Percentiles rank a stretch among this genome's conserved stretches.
Conservation (phyloP, 2,329 filamentous ascomycete genomes). For the Chrysosporium keratinophilum region DNA sequence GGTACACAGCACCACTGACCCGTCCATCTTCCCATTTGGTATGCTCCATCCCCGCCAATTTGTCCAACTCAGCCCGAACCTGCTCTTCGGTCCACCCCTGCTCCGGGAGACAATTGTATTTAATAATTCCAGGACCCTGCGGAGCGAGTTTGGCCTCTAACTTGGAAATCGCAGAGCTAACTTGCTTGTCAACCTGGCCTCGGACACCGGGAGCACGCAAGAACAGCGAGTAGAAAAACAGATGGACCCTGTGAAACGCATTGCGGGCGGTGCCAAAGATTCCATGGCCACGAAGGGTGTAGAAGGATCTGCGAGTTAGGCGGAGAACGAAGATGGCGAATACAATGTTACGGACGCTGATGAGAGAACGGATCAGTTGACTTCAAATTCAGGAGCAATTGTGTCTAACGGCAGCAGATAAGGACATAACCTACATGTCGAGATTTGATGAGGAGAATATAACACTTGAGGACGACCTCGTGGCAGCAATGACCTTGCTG, state of each 20-base stretch:
- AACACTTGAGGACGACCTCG: constrained; percentile 25
- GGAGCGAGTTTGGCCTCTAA: constrained; percentile 76
- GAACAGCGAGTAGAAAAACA: constrained; percentile 73
- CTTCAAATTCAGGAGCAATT: background rate
- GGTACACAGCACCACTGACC: constrained; percentile 92
- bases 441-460: constrained; percentile 32
- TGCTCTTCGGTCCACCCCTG: constrained; percentile 73
- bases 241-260: constrained; percentile 60
- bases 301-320: constrained; percentile 67
- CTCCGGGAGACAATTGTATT: constrained; percentile 67
- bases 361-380: background rate
- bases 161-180: constrained; percentile 68
- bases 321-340: constrained; percentile 82
- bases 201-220: constrained; percentile 78
- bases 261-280: constrained; percentile 67
- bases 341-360: constrained; percentile 70
- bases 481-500: constrained; percentile 35
- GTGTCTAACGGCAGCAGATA: background rate
- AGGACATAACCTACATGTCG: constrained; percentile 32
- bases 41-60: constrained; percentile 77
- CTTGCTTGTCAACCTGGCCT: constrained; percentile 71
- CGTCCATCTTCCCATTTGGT: constrained; percentile 93
- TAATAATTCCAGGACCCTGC: constrained; percentile 56
- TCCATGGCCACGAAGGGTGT: constrained; percentile 82
- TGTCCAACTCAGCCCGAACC: constrained; percentile 67